Base-by-base conservation (phyloP, 345 rosid species). In the Hibiscus mutabilis region DNA sequence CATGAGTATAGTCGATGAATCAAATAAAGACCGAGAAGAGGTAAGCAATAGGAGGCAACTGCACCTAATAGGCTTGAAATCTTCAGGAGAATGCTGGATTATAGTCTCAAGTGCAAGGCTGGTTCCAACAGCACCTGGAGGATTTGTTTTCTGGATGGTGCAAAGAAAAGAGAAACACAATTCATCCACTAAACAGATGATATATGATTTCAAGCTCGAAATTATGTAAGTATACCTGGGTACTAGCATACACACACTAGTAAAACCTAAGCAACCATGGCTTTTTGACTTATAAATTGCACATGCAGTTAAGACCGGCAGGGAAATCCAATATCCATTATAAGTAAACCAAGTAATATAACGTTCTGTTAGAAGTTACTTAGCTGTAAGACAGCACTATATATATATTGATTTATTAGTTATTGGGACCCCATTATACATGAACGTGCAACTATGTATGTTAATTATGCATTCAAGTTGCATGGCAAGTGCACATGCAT, bases 41-140 rank as follows among this genome's bases (percentile, higher is more conserved):
- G 58, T 53, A 60, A 68, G 31, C 0, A 66, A 60, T 13, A 56
- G 51, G 75, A 78, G 53, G 69, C 77, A 66, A 78, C 37, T 67
- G 33, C 74, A 88, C 97, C 97, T 85, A 52, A 81, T 44, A 72
- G 91, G 89, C 74, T 76, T 88, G 74, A 83, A 82, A 80, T 94
- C 96, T 40, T 76, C 73, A 73, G 87, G 83, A 65, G 84, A 82
- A 76, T 84, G 87, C 78, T 80, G 89, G 73, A 91, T 84, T 75
- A 94, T 87, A 25, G 92, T 90, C 82, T 91, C 98, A 27, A 94
- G 74, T 12, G 98, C 97, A 77, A 94, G 85, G 78, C 97, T 94
- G 24, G 83, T 73, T 40, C 98, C 98, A 81, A 94, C 96, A 78
- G 89, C 95, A 53, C 97, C 89, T 16, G 96, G 96, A 66, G 90